Evolutionary conservation across 495 filamentous ascomycete species (phyloP), one percentile per base, ranked within the genome.

Genomic region (Thermochaetoides thermophila): DNA sequence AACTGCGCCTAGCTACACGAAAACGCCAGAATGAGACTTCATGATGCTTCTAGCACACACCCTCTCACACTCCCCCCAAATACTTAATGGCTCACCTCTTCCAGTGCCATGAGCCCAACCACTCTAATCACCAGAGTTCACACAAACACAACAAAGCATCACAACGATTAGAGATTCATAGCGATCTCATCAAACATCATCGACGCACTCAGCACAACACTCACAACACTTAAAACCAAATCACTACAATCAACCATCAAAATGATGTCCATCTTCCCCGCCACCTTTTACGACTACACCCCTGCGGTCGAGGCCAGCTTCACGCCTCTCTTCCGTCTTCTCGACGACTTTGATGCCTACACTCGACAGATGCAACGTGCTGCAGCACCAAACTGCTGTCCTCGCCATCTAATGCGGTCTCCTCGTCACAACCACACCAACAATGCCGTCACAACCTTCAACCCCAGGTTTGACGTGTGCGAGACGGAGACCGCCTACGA

Each of bases 181-280:
- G n/a, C n/a, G n/a, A n/a, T n/a, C n/a, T n/a, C n/a, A n/a, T 29
- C 18, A 31, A 12, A 24, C 2, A 2, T 14, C 7, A 15, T 2
- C 24, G 21, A 27, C 24, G 22, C 2, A 9, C 29, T 19, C 15
- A 25, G 11, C 29, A n/a, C n/a, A n/a, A n/a, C n/a, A 27, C n/a
- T 24, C 29, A 16, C n/a, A 19, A 21, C 19, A 21, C 7, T 15
- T 27, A 25, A 1, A 16, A n/a, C 8, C n/a, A 20, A 23, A 10
- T 6, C 13, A 16, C 31, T 28, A 12, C 35, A 34, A 9, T 2
- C 18, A 29, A 33, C 20, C 40, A 34, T 40, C 37, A 37, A 37
- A 54, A 71, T 53, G 45, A 82, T 85, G 79, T 66, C 76, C 47
- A 64, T 79, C 60, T 73, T 74, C 54, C 84, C 67, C 69, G 66